Conservation (phyloP, 2,329 filamentous ascomycete genomes). For the Chalara sp. region DNA sequence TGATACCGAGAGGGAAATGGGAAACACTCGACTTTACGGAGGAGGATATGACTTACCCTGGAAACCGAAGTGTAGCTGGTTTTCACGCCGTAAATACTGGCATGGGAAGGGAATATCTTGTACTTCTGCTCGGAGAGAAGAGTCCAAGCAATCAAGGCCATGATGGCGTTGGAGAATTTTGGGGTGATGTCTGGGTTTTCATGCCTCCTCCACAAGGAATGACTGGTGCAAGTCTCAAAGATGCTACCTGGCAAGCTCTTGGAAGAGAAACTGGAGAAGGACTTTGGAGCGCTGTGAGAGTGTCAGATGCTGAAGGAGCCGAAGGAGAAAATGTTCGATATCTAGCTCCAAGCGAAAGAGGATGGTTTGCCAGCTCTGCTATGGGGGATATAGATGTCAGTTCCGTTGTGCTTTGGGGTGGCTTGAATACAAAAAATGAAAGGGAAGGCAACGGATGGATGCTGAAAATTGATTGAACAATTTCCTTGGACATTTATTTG, state of each 20-base stretch:
- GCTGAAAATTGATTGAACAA: constrained; percentile 39
- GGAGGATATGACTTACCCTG: constrained; percentile 41
- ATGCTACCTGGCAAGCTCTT: constrained; percentile 47
- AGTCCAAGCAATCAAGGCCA: constrained; percentile 37
- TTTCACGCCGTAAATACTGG: constrained; percentile 51
- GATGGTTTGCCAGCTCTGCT: constrained; percentile 50
- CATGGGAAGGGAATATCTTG: constrained; percentile 54
- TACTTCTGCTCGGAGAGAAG: constrained; percentile 54
- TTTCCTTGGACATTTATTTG: no score
- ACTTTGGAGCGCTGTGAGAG: constrained; percentile 50
- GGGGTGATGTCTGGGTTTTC: constrained; percentile 57
- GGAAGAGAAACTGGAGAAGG: constrained; percentile 50
- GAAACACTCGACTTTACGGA: constrained; percentile 41
- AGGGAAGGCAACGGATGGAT: constrained; percentile 59
- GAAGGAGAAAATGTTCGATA: constrained; percentile 35
- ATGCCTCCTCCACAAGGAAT: constrained; percentile 49
- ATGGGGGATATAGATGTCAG: constrained; percentile 54
- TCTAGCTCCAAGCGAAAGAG: constrained; percentile 44
- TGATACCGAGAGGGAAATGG: constrained; percentile 48
- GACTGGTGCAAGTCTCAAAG: constrained; percentile 46
- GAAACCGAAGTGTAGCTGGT: constrained; percentile 44
- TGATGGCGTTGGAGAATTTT: constrained; percentile 45
- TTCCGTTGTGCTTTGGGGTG: constrained; percentile 55
- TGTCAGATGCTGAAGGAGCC: constrained; percentile 37
- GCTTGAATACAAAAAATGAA: constrained; percentile 43